Base-by-base conservation (phyloP, 1,284 basidiomycete genomes). In the Pseudozyma sp. region DNA sequence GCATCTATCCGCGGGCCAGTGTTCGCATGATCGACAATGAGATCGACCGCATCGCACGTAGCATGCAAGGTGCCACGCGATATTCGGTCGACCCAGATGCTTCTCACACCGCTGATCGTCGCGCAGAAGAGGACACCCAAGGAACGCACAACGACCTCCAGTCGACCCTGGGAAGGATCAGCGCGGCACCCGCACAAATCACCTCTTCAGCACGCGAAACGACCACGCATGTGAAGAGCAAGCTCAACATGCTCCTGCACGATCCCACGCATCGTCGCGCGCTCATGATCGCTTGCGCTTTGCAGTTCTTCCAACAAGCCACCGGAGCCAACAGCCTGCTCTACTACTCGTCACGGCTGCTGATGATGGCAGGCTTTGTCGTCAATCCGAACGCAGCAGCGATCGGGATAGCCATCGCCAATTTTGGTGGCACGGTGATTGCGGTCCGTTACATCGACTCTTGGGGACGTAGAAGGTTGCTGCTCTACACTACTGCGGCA, bases 371-470 rank as follows among this genome's bases (percentile, higher is more conserved):
- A 35, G 79, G 79, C 4, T 81, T 81, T 47, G 53, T 54, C 4
- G 51, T 62, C 11, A 81, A 81, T 45, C 80, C 80, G 4, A 81
- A 79, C 30, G 64, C 67, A 10, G 75, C 78, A 11, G 78, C 79
- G 5, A 57, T 79, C 1, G 63, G 67, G 1, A 76, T 81, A 16
- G 79, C 80, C 0, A 33, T 81, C 0, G 75, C 79, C 49, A 81
- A 81, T 61, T 77, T 75, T 35, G 42, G 66, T 1, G 80, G 80
- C 5, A 81, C 80, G 4, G 58, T 62, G 5, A 31, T 77, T 2
- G 76, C 79, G 16, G 64, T 81, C 60, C 48, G 75, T 5, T 72
- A 75, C 33, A 68, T 81, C 29, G 80, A 81, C 42, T 11, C 33
- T 1, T 69, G 72, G 59, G 80, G 80, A 8, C 49, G 80, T 7